These are phyloP conservation scores for Xerocomellus intermedius DNA, from an alignment of 768 basidiomycete species.

Conservation along the genomic window DNA sequence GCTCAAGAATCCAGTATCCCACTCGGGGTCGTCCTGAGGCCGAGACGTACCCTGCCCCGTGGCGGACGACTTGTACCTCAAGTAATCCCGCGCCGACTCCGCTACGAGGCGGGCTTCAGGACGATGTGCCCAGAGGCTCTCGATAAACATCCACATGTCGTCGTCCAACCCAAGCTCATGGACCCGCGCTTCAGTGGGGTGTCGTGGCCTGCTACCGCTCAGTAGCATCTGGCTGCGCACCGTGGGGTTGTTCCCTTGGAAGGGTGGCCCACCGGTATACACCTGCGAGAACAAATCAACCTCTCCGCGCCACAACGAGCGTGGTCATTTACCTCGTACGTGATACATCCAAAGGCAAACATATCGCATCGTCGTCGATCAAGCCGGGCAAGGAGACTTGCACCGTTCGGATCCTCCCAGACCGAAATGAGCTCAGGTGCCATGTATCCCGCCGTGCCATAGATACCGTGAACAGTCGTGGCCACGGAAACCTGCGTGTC, in stretches of 20 bases:
- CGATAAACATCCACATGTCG: constrained; percentile 31
- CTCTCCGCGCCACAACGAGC: neutral
- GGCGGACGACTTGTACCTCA: constrained; percentile 17
- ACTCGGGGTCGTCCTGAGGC: constrained; percentile 20
- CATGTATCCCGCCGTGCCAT: constrained; percentile 27
- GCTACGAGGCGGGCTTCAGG: constrained; percentile 30
- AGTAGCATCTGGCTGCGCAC: constrained; percentile 16
- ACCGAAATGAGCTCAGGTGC: constrained; percentile 27
- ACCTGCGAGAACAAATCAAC: constrained; percentile 18
- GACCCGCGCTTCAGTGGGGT: constrained; percentile 13
- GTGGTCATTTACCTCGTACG: constrained; percentile 31
- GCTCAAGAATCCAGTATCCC: constrained; percentile 25
- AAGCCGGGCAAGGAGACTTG: constrained; percentile 10
- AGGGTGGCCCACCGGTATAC: constrained; percentile 29
- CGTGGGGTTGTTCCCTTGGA: constrained; percentile 16
- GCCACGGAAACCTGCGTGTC: constrained; percentile 16
- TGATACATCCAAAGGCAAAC: constrained; percentile 35
- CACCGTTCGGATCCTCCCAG: constrained; percentile 7
- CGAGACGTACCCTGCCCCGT: neutral
- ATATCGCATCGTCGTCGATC: constrained; percentile 34
- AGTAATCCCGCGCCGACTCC: constrained; percentile 19
- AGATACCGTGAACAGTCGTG: constrained; percentile 14
- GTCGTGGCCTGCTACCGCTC: constrained; percentile 15
- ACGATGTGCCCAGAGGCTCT: constrained; percentile 27
- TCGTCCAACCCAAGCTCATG: constrained; percentile 27